Percentiles rank a stretch among this genome's conserved stretches.
Evolutionary conservation across 345 rosid genomes (phyloP).

Genomic region (Acer campestre): DNA sequence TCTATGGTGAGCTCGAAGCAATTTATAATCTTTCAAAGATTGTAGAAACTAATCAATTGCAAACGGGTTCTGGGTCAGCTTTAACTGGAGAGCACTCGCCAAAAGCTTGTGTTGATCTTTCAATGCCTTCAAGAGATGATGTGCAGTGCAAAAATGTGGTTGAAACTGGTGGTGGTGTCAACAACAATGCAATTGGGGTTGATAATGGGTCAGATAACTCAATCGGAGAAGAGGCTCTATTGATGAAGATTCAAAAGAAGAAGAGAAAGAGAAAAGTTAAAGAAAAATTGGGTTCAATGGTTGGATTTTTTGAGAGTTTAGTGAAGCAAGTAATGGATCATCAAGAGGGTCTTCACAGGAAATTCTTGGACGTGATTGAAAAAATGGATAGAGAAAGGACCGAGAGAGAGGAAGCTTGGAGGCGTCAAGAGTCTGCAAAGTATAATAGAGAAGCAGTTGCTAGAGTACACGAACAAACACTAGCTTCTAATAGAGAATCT

Average conservation of each 20-base stretch:
- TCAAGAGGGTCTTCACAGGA: slow-evolving; percentile 45
- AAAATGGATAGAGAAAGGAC: slow-evolving; percentile 43
- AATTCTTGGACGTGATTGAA: slow-evolving; percentile 45
- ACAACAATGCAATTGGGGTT: slow-evolving; percentile 18
- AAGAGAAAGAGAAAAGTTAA: slow-evolving; percentile 40
- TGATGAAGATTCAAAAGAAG: slow-evolving; percentile 34
- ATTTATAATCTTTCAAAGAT: slow-evolving; percentile 33
- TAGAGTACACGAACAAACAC: slow-evolving; percentile 41
- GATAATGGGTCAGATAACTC: slow-evolving; percentile 40
- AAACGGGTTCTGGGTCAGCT: slow-evolving; percentile 43
- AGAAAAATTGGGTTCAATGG: slow-evolving; percentile 27
- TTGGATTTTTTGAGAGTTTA: slow-evolving; percentile 38
- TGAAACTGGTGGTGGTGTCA: slow-evolving; percentile 13
- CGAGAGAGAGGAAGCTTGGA: slow-evolving; percentile 45
- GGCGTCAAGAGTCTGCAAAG: slow-evolving; percentile 35
- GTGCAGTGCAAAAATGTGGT: slow-evolving; percentile 16
- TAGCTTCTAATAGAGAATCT: slow-evolving; percentile 47
- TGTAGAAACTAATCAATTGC: slow-evolving; percentile 25
- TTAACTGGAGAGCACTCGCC: slow-evolving; percentile 36
- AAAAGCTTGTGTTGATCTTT: slow-evolving; percentile 20
- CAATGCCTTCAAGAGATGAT: slow-evolving; percentile 6
- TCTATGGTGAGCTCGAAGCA: slow-evolving; percentile 48
- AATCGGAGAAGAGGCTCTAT: slow-evolving; percentile 25
- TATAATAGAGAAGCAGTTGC: slow-evolving; percentile 40
- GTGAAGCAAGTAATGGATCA: slow-evolving; percentile 49